Evolutionary conservation across 2,329 filamentous ascomycete genomes (phyloP), one percentile per base, ranked within the genome.

Genomic region (Eutypella sp.): DNA sequence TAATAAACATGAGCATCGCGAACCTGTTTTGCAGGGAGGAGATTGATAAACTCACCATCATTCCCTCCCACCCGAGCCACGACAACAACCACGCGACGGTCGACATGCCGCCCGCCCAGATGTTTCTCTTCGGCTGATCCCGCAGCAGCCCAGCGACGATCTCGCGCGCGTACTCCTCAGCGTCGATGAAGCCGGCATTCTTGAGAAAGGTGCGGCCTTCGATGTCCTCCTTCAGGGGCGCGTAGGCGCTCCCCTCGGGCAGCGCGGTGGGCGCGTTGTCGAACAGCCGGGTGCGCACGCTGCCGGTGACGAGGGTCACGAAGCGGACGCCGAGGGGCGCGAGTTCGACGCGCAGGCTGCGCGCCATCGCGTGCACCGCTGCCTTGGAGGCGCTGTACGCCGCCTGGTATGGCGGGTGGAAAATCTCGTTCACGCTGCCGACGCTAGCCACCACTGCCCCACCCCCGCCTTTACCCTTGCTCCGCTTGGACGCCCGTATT

Each of bases 371-470:
- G 44, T 54, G 46, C 5, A 63, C 46, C 2, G 63, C 61, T 0
- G 56, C 60, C 48, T 66, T 64, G 43, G 58, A 61, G 2, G 58
- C 60, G 29, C 56, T 61, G 48, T 66, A 66, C 19, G 57, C 55
- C 1, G 40, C 49, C 40, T 57, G 55, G 51, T 58, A 66, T 2
- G 60, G 57, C 22, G 61, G 58, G 47, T 54, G 49, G 44, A 63
- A 55, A 23, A 59, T 49, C 47, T 57, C 57, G 47, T 57, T 61
- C n/a, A 65, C 37, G 42, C 57, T 61, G 33, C 58, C 54, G n/a
- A 64, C 37, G 33, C 47, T 58, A 13, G 53, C 60, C 2, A 65
- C 53, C 23, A 53, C 47, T 22, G 57, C 55, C 11, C 39, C 18
- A 3, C 25, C 19, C 16, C 44, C 44, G 20, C 25, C 25, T 7